Conservation (phyloP, 768 basidiomycete genomes). For the Rhizopogon vesiculosus region DNA sequence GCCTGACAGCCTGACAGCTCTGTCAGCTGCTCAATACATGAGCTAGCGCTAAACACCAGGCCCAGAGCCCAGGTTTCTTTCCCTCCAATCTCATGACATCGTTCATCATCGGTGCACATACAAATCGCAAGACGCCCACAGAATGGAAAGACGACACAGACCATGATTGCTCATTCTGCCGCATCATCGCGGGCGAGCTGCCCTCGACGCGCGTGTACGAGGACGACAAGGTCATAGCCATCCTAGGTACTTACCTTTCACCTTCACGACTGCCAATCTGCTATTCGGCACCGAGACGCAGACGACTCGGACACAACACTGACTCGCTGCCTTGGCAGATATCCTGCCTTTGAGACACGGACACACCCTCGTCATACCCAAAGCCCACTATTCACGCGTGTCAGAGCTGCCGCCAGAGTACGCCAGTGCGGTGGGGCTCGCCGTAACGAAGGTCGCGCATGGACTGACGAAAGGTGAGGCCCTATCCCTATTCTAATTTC, state of each 20-base stretch:
- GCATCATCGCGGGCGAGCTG: constrained; percentile 48
- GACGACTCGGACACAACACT: background rate
- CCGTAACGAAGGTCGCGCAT: constrained; percentile 56
- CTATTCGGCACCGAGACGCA: background rate
- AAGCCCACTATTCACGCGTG: constrained; percentile 53
- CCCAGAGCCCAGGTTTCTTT: background rate
- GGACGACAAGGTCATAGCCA: constrained; percentile 56
- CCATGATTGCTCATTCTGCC: constrained; percentile 56
- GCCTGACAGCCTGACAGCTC: no score
- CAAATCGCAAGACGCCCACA: constrained; percentile 37
- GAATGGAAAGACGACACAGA: constrained; percentile 43
- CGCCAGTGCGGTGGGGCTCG: constrained; percentile 54
- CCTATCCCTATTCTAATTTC: no score
- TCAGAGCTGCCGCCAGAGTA: constrained; percentile 61
- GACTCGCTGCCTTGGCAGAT: constrained; percentile 33
- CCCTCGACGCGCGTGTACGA: constrained; percentile 54
- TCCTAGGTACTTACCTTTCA: constrained; percentile 49
- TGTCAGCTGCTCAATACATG: background rate
- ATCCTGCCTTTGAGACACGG: constrained; percentile 64
- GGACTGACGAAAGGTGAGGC: constrained; percentile 57
- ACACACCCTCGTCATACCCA: constrained; percentile 70
- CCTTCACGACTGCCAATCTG: constrained; percentile 27
- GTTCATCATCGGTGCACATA: constrained; percentile 64
- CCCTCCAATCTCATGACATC: constrained; percentile 50
- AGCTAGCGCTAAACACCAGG: no score